phyloP scores from a whole-genome alignment of 164 flowering plant genomes.

The Tetracentron sinense region DNA sequence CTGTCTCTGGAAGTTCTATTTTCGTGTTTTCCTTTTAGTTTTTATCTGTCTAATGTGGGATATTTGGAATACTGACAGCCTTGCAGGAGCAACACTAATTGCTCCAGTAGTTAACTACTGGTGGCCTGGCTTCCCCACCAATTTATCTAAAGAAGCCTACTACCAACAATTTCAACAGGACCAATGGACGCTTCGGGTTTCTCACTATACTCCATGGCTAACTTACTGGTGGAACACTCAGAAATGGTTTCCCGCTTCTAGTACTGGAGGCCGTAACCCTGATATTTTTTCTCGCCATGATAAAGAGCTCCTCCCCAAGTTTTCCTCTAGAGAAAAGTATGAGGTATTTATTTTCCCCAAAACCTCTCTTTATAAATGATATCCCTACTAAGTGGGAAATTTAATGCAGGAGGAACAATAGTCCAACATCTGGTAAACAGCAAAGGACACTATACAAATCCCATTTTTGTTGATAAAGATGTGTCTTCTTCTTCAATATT shows the following conservation, averaged over 20 bases:
- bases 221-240: constrained; percentile 90
- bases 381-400: too few species aligned
- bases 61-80: constrained; percentile 32
- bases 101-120: constrained; percentile 84
- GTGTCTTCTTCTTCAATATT: too few species aligned
- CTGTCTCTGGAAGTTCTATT: background rate
- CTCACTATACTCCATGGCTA: constrained; percentile 72
- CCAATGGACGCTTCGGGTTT: constrained; percentile 64
- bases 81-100: constrained; percentile 72
- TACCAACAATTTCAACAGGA: constrained; percentile 38
- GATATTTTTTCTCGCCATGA: constrained; percentile 42
- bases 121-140: constrained; percentile 79
- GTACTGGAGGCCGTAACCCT: constrained; percentile 26
- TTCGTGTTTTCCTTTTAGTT: background rate
- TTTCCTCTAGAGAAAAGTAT: constrained; percentile 3
- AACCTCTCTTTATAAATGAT: background rate
- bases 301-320: constrained; percentile 26
- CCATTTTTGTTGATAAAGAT: too few species aligned
- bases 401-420: background rate
- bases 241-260: constrained; percentile 59
- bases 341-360: constrained; percentile 21
- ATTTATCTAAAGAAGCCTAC: constrained; percentile 55
- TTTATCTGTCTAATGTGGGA: background rate
- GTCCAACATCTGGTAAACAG: too few species aligned
- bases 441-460: background rate